Conservation (phyloP, 106 monocot species). For the Allium fistulosum region DNA sequence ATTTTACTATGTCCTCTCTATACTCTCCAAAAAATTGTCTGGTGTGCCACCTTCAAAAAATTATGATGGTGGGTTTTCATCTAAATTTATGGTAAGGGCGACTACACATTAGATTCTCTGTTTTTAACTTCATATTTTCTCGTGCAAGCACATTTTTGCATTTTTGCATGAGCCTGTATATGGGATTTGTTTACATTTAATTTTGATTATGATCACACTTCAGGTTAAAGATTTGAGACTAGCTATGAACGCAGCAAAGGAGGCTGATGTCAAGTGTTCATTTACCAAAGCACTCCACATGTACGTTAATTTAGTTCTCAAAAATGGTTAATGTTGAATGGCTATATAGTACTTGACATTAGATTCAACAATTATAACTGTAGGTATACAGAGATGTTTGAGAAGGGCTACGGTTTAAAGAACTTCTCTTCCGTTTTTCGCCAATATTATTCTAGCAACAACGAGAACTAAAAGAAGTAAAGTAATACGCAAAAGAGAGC, state of each 20-base stretch:
- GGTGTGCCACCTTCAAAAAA: slow-evolving; percentile 87
- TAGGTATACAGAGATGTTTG: too few species aligned
- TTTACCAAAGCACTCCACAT: slow-evolving; percentile 52
- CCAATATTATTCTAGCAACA: slow-evolving; percentile 60
- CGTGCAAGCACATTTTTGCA: too few species aligned
- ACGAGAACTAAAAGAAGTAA: too few species aligned
- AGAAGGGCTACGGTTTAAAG: too few species aligned
- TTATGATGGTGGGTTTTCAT: slow-evolving; percentile 87
- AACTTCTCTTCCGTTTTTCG: slow-evolving; percentile 87
- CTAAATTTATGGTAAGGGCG: slow-evolving; percentile 99
- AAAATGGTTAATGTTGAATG: not conserved
- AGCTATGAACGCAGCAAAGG: slow-evolving; percentile 55
- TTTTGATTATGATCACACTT: too few species aligned
- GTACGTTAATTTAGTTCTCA: slow-evolving; percentile 26
- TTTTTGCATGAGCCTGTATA: too few species aligned
- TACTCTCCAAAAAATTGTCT: slow-evolving; percentile 70
- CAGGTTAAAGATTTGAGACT: slow-evolving; percentile 88
- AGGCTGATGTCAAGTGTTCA: slow-evolving; percentile 44
- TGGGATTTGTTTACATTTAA: too few species aligned
- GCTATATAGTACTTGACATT: too few species aligned
- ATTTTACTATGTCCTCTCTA: slow-evolving; percentile 58
- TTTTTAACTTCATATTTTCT: not conserved
- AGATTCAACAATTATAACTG: too few species aligned
- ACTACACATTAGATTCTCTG: not conserved
- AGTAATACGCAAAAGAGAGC: too few species aligned